Percentiles rank a stretch among this genome's conserved stretches.
Conservation (phyloP, 305 asterid genomes). For the Solanum chacoense region DNA sequence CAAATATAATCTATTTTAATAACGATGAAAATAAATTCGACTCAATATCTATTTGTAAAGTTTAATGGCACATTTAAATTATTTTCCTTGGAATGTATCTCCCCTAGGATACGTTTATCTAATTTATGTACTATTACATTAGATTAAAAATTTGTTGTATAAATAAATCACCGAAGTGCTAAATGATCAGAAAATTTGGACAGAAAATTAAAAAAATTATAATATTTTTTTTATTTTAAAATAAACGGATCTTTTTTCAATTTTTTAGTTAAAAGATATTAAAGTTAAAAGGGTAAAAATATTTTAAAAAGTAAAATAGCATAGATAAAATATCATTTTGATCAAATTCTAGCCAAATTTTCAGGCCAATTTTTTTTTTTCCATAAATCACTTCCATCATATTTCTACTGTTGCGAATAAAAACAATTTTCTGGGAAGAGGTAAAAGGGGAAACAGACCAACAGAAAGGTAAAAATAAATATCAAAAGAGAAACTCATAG, state of each 20-base stretch:
- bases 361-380: too few relatives aligned
- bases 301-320: too few relatives aligned
- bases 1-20: background rate
- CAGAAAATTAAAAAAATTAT: too few relatives aligned
- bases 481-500: background rate
- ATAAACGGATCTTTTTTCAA: too few relatives aligned
- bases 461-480: background rate
- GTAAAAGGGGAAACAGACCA: slow-evolving; percentile 2
- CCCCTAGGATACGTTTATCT: background rate
- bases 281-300: too few relatives aligned
- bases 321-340: too few relatives aligned
- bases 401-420: background rate
- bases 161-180: background rate
- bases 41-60: background rate
- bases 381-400: background rate
- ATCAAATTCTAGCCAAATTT: too few relatives aligned
- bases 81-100: background rate
- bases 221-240: too few relatives aligned
- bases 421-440: background rate
- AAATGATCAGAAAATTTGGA: too few relatives aligned
- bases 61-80: background rate
- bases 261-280: too few relatives aligned
- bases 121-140: background rate
- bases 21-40: background rate
- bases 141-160: background rate